A percentile compares a stretch with the other conserved stretches of the same genome.
Evolutionary conservation across 495 filamentous ascomycete species (phyloP).

Genomic region (Pyrenula aspistea): DNA sequence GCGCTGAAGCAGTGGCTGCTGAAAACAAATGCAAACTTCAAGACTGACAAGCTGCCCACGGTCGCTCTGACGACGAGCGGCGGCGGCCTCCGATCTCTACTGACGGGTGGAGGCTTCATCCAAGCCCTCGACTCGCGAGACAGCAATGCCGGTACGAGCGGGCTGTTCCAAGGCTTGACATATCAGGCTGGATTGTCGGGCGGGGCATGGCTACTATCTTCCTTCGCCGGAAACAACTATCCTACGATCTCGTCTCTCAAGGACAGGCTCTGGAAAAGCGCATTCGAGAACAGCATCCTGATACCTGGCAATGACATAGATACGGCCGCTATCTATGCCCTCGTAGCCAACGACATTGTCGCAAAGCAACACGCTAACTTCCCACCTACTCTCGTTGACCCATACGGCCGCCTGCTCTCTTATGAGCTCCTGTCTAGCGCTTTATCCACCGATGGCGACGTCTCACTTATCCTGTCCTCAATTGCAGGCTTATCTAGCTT

Average conservation of each 20-base stretch:
- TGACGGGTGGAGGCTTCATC: conserved; percentile 32
- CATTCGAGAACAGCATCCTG: conserved; percentile 20
- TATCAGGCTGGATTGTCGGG: conserved; percentile 34
- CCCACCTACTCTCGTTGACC: conserved; percentile 26
- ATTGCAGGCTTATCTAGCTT: conserved; percentile 22
- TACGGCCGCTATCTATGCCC: conserved; percentile 12
- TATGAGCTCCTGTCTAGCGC: conserved; percentile 22
- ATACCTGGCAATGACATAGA: conserved; percentile 10
- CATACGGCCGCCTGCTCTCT: conserved; percentile 26
- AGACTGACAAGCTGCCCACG: conserved; percentile 12
- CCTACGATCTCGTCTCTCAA: conserved; percentile 25
- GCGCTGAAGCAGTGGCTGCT: conserved; percentile 21
- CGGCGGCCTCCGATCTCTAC: conserved; percentile 30
- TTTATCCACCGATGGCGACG: conserved; percentile 23
- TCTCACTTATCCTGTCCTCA: conserved; percentile 16
- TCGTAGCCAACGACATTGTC: conserved; percentile 17
- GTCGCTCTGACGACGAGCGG: conserved; percentile 30
- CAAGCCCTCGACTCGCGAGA: conserved; percentile 29
- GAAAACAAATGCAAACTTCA: conserved; percentile 20
- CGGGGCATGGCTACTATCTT: conserved; percentile 31
- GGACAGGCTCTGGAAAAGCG: conserved; percentile 22
- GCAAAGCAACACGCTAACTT: conserved; percentile 28
- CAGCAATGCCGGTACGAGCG: conserved; percentile 19
- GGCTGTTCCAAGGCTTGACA: conserved; percentile 30
- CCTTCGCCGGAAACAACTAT: conserved; percentile 29